These are phyloP conservation scores for Carex myosuroides DNA, from an alignment of 176 grass and related monocot genomes.

Conservation along the genomic window DNA sequence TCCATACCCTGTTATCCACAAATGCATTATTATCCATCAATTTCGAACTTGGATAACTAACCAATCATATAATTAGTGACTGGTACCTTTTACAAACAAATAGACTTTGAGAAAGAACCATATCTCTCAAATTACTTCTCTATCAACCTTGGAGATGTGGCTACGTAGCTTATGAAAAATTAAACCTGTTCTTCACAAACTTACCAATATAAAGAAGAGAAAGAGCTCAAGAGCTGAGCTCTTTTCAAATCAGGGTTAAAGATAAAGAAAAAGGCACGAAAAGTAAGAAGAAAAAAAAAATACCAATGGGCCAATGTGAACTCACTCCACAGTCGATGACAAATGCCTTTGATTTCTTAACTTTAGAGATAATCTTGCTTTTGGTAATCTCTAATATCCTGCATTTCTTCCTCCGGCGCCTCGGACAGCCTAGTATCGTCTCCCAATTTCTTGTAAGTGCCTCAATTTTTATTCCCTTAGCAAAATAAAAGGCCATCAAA, in stretches of 20 bases:
- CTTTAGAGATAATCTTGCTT: conserved; percentile 31
- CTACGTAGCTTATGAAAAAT: not conserved
- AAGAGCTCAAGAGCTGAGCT: conserved; percentile 2
- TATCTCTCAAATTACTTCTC: not conserved
- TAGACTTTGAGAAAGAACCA: not conserved
- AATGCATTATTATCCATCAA: conserved; percentile 3
- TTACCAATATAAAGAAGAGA: not conserved
- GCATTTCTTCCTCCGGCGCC: conserved; percentile 37
- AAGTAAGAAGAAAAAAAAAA: not conserved
- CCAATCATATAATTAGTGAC: not conserved
- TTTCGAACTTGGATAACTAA: not conserved
- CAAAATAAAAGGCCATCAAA: not conserved
- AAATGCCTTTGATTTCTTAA: conserved; percentile 29
- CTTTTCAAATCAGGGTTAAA: conserved; percentile 1
- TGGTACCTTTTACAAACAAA: not conserved
- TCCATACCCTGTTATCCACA: not conserved
- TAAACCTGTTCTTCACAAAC: not conserved
- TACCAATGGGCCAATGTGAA: not conserved
- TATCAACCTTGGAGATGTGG: not conserved
- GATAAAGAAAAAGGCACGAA: not conserved
- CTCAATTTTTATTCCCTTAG: not conserved
- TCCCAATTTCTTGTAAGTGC: conserved; percentile 45
- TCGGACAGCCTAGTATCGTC: conserved; percentile 61
- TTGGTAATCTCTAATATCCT: conserved; percentile 40
- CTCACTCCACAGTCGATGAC: conserved; percentile 13